phyloP scores from a whole-genome alignment of 768 basidiomycete species.

The Boletellus emodensis region DNA sequence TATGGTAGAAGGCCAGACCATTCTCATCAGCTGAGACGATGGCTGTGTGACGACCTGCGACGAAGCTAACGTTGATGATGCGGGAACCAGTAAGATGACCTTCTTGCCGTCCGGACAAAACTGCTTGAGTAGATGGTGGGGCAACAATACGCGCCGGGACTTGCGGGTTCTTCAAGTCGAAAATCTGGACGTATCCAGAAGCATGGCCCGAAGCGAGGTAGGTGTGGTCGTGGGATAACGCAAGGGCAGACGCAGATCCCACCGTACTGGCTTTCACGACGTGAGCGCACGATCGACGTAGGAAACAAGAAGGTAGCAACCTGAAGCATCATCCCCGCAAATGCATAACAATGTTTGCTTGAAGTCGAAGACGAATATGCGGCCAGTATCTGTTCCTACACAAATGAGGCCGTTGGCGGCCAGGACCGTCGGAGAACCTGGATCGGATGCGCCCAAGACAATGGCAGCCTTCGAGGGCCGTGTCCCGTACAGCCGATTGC shows the following conservation, averaged over 20 bases:
- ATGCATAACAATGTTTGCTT: slow-evolving; percentile 78
- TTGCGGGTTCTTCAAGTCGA: slow-evolving; percentile 69
- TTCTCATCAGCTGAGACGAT: slow-evolving; percentile 86
- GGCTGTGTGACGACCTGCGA: slow-evolving; percentile 90
- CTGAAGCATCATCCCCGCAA: slow-evolving; percentile 65
- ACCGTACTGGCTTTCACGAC: slow-evolving; percentile 47
- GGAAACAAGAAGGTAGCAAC: slow-evolving; percentile 37
- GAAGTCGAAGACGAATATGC: slow-evolving; percentile 83
- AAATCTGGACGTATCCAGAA: slow-evolving; percentile 81
- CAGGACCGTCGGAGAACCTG: slow-evolving; percentile 74
- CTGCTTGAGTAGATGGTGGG: slow-evolving; percentile 63
- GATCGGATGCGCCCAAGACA: slow-evolving; percentile 52
- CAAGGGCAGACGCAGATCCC: slow-evolving; percentile 83
- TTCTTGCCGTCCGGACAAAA: slow-evolving; percentile 76
- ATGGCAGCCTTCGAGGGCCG: slow-evolving; percentile 56
- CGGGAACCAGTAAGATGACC: slow-evolving; percentile 78
- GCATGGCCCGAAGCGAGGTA: slow-evolving; percentile 87
- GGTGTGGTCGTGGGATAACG: slow-evolving; percentile 91
- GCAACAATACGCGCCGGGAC: slow-evolving; percentile 64
- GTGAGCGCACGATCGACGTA: slow-evolving; percentile 18
- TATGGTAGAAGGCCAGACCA: slow-evolving; percentile 94
- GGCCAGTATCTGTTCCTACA: slow-evolving; percentile 79
- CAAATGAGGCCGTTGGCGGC: slow-evolving; percentile 87
- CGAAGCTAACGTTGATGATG: slow-evolving; percentile 80
- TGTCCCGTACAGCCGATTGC: slow-evolving; percentile 51